Evolutionary conservation across 1,139 yeast species (phyloP), one percentile per base, ranked within the genome.

Genomic region (Scheffersomyces illinoinensis): DNA sequence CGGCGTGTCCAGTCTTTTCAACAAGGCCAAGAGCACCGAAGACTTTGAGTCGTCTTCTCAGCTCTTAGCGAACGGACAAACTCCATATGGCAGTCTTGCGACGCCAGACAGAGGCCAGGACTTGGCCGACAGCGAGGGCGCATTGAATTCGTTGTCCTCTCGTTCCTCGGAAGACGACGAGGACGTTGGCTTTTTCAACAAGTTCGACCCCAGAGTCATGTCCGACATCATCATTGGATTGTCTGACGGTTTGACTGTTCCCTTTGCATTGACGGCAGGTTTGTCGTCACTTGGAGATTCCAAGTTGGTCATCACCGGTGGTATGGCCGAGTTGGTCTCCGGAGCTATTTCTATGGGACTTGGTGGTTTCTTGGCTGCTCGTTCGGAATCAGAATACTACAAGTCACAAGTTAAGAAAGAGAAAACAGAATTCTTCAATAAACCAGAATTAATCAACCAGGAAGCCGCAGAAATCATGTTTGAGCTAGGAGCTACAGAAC

Each of bases 321-420:
- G 95, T 50, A 85, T 90, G 85, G 95, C 95, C 3, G 96, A 90
- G 73, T 79, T 90, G 68, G 91, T 90, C 4, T 87, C 92, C 4
- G 96, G 96, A 52, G 91, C 95, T 53, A 89, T 90, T 52, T 89
- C 93, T 24, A 90, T 90, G 96, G 96, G 96, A 3, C 82, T 90
- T 60, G 96, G 96, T 61, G 96, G 96, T 19, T 90, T 82, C 70
- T 78, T 90, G 62, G 96, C 95, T 51, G 95, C 95, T 47, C 87
- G 87, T 68, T 85, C 90, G n/a, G 96, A 90, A 74, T 75, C 83
- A 33, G 93, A 90, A 70, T 90, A 87, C 71, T 89, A 88, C 72
- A 77, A 79, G 58, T 81, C 89, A 23, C 92, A 89, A 73, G 93
- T 89, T 53, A 86, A 85, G 68, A 82, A 84, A 69, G 95, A 90